Evolutionary conservation across 2,329 filamentous ascomycete species (phyloP).

Genomic region (Xylariaceae sp.): DNA sequence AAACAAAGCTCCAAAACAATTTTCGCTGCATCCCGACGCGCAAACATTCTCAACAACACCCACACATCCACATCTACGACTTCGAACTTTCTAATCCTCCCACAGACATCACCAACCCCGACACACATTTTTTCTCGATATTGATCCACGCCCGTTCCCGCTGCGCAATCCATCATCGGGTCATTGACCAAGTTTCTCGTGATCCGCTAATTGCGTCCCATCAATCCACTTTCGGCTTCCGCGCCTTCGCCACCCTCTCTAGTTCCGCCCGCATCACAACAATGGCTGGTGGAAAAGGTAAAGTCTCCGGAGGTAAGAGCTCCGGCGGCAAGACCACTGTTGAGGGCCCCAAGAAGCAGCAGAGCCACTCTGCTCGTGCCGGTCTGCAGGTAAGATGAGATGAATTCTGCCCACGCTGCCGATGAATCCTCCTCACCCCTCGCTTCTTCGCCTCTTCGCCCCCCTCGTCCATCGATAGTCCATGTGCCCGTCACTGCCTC

Average conservation of each 20-base stretch:
- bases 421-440: conserved; percentile 4
- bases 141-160: not conserved
- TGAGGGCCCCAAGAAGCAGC: conserved; percentile 74
- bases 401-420: conserved; percentile 10
- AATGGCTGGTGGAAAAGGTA: conserved; percentile 88
- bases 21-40: conserved; percentile 29
- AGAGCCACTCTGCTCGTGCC: conserved; percentile 93
- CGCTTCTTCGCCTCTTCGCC: not conserved
- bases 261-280: conserved; percentile 25
- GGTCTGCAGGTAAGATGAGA: conserved; percentile 77
- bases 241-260: conserved; percentile 19
- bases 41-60: conserved; percentile 20
- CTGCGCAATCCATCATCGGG: conserved; percentile 7
- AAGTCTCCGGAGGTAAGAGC: conserved; percentile 72
- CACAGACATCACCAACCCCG: conserved; percentile 11
- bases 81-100: not conserved
- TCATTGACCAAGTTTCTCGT: not conserved
- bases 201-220: not conserved
- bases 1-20: conserved; percentile 25
- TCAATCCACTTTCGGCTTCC: conserved; percentile 16
- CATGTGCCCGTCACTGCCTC: conserved; percentile 1
- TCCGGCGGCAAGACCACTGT: conserved; percentile 39
- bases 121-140: not conserved
- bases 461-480: conserved; percentile 4
- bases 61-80: not conserved